phyloP scores from a whole-genome alignment of 2,329 filamentous ascomycete species.

The Coccinonectria pachysandricola region DNA sequence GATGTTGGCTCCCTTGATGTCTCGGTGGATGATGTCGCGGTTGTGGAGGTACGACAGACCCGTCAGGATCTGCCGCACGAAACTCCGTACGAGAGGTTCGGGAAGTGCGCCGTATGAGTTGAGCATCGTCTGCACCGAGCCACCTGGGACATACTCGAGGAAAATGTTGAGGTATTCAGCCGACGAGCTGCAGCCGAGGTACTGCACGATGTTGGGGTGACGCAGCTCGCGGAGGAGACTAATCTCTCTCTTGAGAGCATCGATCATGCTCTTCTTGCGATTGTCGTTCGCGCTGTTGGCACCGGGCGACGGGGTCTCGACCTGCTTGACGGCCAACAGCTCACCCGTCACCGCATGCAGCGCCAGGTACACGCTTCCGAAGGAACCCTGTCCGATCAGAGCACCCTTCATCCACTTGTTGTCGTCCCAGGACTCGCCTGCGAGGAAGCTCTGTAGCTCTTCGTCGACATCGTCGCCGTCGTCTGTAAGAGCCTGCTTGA shows the following conservation, averaged over 20 bases:
- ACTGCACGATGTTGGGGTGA: conserved; percentile 96
- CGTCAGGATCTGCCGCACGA: conserved; percentile 88
- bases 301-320: conserved; percentile 74
- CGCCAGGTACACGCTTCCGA: conserved; percentile 90
- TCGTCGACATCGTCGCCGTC: conserved; percentile 89
- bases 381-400: conserved; percentile 91
- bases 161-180: conserved; percentile 96
- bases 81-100: conserved; percentile 89
- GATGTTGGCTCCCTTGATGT: conserved; percentile 98
- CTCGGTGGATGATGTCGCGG: conserved; percentile 92
- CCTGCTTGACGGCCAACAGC: conserved; percentile 96
- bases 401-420: conserved; percentile 99
- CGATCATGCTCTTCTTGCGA: conserved; percentile 96
- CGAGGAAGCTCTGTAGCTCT: conserved; percentile 79
- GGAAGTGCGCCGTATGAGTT: conserved; percentile 94
- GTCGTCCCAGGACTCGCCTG: conserved; percentile 89
- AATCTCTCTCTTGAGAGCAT: conserved; percentile 94
- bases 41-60: conserved; percentile 90
- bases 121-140: conserved; percentile 95
- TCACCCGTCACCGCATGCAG: conserved; percentile 94
- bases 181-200: conserved; percentile 88
- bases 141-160: conserved; percentile 95
- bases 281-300: conserved; percentile 73
- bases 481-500: conserved; percentile 75
- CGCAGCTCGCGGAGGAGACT: conserved; percentile 85